phyloP scores from a whole-genome alignment of 306 rosid genomes.

The Malus sylvestris region DNA sequence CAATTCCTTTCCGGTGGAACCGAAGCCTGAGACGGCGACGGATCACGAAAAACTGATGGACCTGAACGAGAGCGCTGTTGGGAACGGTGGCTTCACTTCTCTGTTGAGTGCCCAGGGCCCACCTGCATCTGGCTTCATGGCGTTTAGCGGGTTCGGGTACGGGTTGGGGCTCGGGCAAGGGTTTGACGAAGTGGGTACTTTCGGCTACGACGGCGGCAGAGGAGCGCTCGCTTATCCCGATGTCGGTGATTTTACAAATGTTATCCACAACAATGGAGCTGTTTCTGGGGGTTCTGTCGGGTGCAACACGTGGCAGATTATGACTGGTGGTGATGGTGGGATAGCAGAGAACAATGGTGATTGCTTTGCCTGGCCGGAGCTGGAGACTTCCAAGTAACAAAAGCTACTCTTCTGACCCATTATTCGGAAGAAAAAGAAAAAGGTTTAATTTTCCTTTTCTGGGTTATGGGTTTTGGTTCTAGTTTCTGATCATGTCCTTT shows the following conservation, averaged over 20 bases:
- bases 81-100: slow-evolving; percentile 11
- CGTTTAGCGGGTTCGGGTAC: slow-evolving; percentile 29
- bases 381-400: slow-evolving; percentile 29
- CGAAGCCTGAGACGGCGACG: slow-evolving; percentile 1
- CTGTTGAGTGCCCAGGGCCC: slow-evolving; percentile 18
- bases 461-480: background rate
- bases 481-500: background rate
- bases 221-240: slow-evolving; percentile 28
- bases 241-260: slow-evolving; percentile 10
- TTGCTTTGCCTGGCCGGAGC: slow-evolving; percentile 34
- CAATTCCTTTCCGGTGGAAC: background rate
- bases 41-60: background rate
- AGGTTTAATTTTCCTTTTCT: background rate
- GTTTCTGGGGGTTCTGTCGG: slow-evolving; percentile 2
- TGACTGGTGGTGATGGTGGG: slow-evolving; percentile 17
- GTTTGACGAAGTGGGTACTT: slow-evolving; percentile 28
- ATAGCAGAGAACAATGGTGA: slow-evolving; percentile 17
- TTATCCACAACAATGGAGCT: background rate
- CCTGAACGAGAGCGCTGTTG: background rate
- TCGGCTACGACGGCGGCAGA: slow-evolving; percentile 21
- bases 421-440: background rate
- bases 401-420: background rate
- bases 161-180: slow-evolving; percentile 10
- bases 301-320: slow-evolving; percentile 40
- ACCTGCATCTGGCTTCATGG: slow-evolving; percentile 15